Evolutionary conservation across 169 alveolate genomes (phyloP), one percentile per base, ranked within the genome.

Genomic region (Cyclospora cayetanensis): DNA sequence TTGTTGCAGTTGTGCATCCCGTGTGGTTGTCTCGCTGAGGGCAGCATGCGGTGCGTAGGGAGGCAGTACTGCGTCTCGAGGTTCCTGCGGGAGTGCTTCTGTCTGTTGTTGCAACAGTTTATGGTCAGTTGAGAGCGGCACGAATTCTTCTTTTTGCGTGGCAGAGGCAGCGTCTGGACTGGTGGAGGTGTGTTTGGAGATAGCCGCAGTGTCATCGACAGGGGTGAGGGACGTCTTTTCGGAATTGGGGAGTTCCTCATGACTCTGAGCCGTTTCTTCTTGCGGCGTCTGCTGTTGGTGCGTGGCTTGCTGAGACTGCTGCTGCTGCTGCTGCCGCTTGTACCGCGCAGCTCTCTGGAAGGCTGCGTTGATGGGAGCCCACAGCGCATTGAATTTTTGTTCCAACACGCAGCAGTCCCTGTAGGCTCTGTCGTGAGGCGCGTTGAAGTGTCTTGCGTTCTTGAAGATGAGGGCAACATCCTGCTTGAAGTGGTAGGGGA

Each of bases 401-500:
- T 90, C 93, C 39, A 90, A 50, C 20, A 90, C 29, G 60, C 72
- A 46, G 80, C 93, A 90, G 83, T 90, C 93, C 20, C 85, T 25
- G 63, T 72, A 76, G 39, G 92, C 60, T 27, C 43, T n/a, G 41
- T 87, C 87, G 2, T 87, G 84, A 1, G 90, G 90, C 4, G 74
- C 42, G 27, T 90, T 90, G 76, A 90, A 77, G 39, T 31, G 65
- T 4, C 90, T 29, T 2, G 93, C 93, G 55, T 90, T 90, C 22
- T 79, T 53, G 53, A 90, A 90, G 9, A 90, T 79, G 25, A 68
- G 70, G 43, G 93, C 94, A 70, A 95, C 84, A 68, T 95, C 97
- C 12, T 94, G 95, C 84, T 95, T 95, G 88, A 95, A 95, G 76
- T 95, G 95, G 94, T 93, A 93, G 18, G 96, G 96, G 37, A 95